Base-by-base conservation (phyloP, 208 protist species). In the Crithidia sp. region DNA sequence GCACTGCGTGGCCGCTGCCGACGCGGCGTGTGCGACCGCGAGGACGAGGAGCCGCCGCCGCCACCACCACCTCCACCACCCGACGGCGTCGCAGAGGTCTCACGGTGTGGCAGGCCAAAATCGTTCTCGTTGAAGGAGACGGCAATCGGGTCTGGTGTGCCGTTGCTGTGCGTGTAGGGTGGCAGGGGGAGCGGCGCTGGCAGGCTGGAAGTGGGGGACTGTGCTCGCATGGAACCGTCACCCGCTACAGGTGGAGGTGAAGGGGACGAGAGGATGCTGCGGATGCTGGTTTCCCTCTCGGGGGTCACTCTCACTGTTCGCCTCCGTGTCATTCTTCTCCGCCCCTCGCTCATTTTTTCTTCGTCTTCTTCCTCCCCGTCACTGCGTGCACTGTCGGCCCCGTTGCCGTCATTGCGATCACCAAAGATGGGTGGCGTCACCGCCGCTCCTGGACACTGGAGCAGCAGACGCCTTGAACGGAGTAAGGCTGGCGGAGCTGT, bases 21-120 rank as follows among this genome's bases (percentile, higher is more conserved):
- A 36, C 82, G 82, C 17, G 73, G 73, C 19, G 77, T 75, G 54
- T 74, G 74, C 36, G 65, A 83, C 3, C 69, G 74, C 2, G 61
- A 60, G 53, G 66, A 76, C 10, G 82, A 81, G 16, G 59, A 50
- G 28, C 58, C 61, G 4, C 2, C 28, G 28, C 28, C 28, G 28
- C 28, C 28, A 28, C 28, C 28, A 28, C 28, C 28, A 28, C 28
- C 28, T 28, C 28, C 28, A 28, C 28, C 28, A 28, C 28, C 49
- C 19, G 67, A 73, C 10, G 57, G 14, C 17, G 2, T 16, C 5
- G 59, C 16, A 2, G 56, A 58, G 2, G 3, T 4, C 16, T 58
- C 63, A 37, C 45, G 59, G 37, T 59, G 58, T 44, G 49, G 44
- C 10, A 19, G 5, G 5, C 54, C n/a, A 43, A 4, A 2, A 8